Base-by-base conservation (phyloP, 2,329 filamentous ascomycete genomes). In the Penicillium psychrosexuale region DNA sequence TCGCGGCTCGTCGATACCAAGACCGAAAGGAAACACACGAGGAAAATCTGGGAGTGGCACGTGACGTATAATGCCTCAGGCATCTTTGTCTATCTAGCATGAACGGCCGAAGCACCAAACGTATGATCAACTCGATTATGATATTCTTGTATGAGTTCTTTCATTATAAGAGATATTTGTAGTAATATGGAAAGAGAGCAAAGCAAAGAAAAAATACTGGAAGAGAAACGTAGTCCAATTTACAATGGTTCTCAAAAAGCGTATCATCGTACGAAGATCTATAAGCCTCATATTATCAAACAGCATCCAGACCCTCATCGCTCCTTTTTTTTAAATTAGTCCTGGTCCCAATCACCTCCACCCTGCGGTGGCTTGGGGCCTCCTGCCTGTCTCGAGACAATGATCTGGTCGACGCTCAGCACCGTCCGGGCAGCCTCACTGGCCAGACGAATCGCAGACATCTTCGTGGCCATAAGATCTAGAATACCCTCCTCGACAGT, bases 371-470 rank as follows among this genome's bases (percentile, higher is more conserved):
- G 93, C 83, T 99, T 99, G 22, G 95, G 94, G 36, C 94, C 94
- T 70, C 94, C 94, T 45, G 95, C 94, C 79, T 97, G 94, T 78
- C 93, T 86, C 60, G 95, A 92, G 55, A 99, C 94, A 72, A 99
- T 99, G 71, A 99, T 99, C 79, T 99, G 95, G 76, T 99, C 94
- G 37, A 99, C 94, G 45, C 91, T 96, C 61, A 99, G 80, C 30
- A 99, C 89, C 45, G 94, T 99, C 68, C 94, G 84, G 50, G 91
- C 93, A 38, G 94, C 88, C 77, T 99, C 94, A 24, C 93, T 97
- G 36, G 94, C 95, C 61, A 99, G 82, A 79, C 94, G 94, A 75
- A 99, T 96, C 44, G 94, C 94, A 93, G 92, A 97, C 70, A 86
- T 87, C 83, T 99, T 99, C 62, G 89, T 86, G 58, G 92, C 85